These are phyloP conservation scores for Stevia rebaudiana DNA, from an alignment of 140 eudicot genomes.

Conservation along the genomic window DNA sequence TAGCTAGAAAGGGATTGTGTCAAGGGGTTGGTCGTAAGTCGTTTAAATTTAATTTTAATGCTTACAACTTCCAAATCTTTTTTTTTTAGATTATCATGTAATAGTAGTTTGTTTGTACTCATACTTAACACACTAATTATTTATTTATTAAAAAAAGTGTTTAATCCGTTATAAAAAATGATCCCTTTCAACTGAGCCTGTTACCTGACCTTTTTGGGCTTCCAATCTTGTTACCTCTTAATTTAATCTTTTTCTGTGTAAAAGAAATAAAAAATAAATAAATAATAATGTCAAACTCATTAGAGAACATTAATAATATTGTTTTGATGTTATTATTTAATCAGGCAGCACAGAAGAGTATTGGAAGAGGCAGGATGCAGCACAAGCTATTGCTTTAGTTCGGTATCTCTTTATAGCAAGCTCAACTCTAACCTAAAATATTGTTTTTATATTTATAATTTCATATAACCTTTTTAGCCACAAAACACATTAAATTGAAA, in stretches of 20 bases:
- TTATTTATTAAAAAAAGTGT: not conserved
- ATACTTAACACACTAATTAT: not conserved
- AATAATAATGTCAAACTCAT: too few relatives aligned
- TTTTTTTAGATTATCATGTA: not conserved
- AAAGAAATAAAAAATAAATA: too few relatives aligned
- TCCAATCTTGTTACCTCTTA: not conserved
- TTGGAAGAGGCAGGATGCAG: conserved; percentile 96
- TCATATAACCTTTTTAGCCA: not conserved
- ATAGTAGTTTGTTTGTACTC: not conserved
- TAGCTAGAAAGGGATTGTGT: not conserved
- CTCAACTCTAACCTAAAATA: conserved; percentile 11
- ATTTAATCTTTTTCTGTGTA: not conserved
- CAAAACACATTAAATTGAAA: not conserved
- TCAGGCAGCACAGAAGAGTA: conserved; percentile 93
- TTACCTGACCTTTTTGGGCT: not conserved
- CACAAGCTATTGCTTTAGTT: conserved; percentile 87
- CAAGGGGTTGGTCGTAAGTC: not conserved
- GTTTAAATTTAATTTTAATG: not conserved
- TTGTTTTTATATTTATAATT: not conserved
- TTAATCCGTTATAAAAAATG: not conserved
- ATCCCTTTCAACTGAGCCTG: not conserved
- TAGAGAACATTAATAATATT: not conserved
- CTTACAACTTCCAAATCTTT: not conserved
- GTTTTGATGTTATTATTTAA: conserved; percentile 15
- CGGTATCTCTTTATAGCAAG: conserved; percentile 37